Evolutionary conservation across 208 protist genomes (phyloP), one percentile per base, ranked within the genome.

Genomic region (Wallacemonas sp.): DNA sequence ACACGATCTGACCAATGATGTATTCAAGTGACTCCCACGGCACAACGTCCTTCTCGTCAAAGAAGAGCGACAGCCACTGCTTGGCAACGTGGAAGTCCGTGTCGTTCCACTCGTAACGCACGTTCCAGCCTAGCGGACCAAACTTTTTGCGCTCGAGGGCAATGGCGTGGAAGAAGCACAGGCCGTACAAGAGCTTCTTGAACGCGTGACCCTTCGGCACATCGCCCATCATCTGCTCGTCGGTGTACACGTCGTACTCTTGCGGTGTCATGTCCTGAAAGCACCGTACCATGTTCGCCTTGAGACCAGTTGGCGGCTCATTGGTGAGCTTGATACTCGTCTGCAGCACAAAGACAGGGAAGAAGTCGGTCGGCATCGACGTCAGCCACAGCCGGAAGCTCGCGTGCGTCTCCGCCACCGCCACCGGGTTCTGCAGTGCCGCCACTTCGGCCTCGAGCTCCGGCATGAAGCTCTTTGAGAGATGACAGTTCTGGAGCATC

Each of bases 1-100:
- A 99, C 84, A 98, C 97, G 71, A 99, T 98, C 63, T 99, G 88
- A 19, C 98, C 98, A 61, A 98, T 98, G 54, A 99, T 95, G 83
- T 99, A 99, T 52, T 93, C 88, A 13, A 99, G 76, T 26, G 97
- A 97, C 52, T 98, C 87, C 95, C 97, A 99, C 41, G 97, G 97
- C 52, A 99, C 97, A 15, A 81, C 68, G 24, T 93, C 85, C 58
- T 99, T 91, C 67, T 98, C 93, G 62, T 97, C 86, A 38, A 99
- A 89, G 78, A 98, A 98, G 73, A 98, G 94, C 24, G 85, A 73
- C 55, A 99, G 83, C 89, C 95, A 97, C 69, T 97, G 79, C 63
- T 95, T 92, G 15, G 93, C 97, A 15, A 98, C 94, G 52, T 97
- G 76, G 42, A 99, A 92, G 79, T 99, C 98, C 1, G 94, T 97